These are phyloP conservation scores for Isochrysis galbana DNA, from an alignment of 78 protist species.

Conservation along the genomic window DNA sequence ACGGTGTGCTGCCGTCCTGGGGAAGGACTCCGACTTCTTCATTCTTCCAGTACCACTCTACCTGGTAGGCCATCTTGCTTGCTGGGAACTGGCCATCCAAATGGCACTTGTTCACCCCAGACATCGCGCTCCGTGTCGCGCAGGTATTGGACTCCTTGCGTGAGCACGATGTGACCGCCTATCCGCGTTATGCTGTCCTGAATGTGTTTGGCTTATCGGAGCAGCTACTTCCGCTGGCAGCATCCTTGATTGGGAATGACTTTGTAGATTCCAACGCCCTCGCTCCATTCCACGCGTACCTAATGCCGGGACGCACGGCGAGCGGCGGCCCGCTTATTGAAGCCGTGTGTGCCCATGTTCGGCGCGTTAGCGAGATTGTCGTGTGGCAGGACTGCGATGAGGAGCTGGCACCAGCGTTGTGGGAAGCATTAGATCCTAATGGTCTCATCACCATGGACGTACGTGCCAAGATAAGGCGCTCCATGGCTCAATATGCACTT, in stretches of 20 bases:
- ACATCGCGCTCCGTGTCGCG: too few species aligned
- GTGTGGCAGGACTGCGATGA: not conserved
- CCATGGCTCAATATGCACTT: too few species aligned
- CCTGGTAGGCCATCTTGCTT: not conserved
- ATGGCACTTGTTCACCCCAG: not conserved
- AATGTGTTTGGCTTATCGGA: not conserved
- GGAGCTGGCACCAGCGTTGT: not conserved
- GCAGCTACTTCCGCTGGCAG: not conserved
- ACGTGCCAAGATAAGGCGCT: too few species aligned
- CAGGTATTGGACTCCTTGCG: not conserved
- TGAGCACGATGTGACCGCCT: not conserved
- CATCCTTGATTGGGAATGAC: not conserved
- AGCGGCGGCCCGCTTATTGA: not conserved
- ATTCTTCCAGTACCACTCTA: not conserved
- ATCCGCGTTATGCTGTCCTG: not conserved
- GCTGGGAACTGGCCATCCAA: not conserved
- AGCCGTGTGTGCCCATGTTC: not conserved
- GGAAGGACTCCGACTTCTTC: conserved; percentile 24
- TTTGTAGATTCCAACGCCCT: not conserved
- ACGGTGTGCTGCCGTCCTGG: not conserved
- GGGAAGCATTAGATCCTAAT: not conserved
- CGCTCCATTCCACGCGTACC: not conserved
- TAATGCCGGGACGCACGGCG: not conserved
- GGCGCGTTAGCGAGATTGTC: not conserved
- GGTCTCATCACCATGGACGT: too few species aligned